phyloP scores from a whole-genome alignment of 1,284 basidiomycete genomes.

The Tilletia caries region DNA sequence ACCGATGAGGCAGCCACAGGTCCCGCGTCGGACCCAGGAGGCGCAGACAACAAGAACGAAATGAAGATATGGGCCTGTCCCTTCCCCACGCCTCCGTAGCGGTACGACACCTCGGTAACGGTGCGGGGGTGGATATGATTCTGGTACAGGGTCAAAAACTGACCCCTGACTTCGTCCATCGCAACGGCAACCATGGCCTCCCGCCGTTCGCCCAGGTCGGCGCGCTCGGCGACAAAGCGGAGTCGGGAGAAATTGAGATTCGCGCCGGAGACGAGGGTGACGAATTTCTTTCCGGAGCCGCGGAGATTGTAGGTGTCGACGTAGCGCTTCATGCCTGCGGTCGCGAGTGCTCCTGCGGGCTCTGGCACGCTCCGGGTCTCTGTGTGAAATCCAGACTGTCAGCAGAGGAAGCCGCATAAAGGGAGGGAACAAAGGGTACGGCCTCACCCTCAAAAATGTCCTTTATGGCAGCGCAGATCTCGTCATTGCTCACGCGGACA shows the following conservation, averaged over 20 bases:
- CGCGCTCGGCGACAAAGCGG: constrained; percentile 94
- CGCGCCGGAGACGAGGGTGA: constrained; percentile 87
- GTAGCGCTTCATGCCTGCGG: constrained; percentile 88
- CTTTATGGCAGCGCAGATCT: constrained; percentile 97
- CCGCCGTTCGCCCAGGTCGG: constrained; percentile 89
- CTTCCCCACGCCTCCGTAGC: constrained; percentile 60
- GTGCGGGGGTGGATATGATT: constrained; percentile 81
- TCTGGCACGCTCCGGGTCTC: constrained; percentile 64
- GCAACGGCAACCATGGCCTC: constrained; percentile 90
- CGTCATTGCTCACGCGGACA: constrained; percentile 85
- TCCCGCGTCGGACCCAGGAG: neutral
- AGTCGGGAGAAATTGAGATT: constrained; percentile 99
- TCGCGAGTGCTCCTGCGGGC: constrained; percentile 88
- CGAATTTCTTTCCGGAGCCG: constrained; percentile 79
- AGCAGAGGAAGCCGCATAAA: neutral
- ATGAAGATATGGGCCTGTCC: constrained; percentile 74
- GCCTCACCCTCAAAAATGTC: constrained; percentile 92
- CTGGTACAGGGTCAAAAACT: constrained; percentile 78
- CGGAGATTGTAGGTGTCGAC: constrained; percentile 76
- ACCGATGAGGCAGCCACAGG: constrained; percentile 5
- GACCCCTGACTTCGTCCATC: constrained; percentile 78
- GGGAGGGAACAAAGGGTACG: neutral
- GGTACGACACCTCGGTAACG: constrained; percentile 96
- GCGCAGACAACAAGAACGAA: constrained; percentile 72
- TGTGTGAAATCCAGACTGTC: constrained; percentile 53